Evolutionary conservation across 768 basidiomycete species (phyloP).

Genomic region (Gloeopeniophorella convolvens): DNA sequence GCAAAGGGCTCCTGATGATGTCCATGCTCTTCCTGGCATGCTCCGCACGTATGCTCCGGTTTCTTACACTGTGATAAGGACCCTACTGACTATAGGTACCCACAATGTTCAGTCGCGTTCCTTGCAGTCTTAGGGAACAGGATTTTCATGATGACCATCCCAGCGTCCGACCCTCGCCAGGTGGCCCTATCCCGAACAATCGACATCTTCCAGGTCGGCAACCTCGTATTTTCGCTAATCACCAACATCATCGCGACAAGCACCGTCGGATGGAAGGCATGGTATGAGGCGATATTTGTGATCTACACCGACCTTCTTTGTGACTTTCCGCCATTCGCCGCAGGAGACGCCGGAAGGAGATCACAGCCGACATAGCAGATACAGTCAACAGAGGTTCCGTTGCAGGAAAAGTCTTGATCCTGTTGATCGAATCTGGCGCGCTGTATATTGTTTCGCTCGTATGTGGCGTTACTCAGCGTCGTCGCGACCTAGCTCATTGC

Average conservation of each 20-base stretch:
- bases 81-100: not conserved
- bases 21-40: not conserved
- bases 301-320: not conserved
- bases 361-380: not conserved
- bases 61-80: accelerated
- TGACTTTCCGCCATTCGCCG: no score
- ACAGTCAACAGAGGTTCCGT: not conserved
- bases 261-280: not conserved
- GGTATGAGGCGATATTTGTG: no score
- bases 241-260: not conserved
- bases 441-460: not conserved
- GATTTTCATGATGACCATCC: not conserved
- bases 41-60: not conserved
- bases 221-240: not conserved
- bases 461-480: not conserved
- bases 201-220: not conserved
- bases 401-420: not conserved
- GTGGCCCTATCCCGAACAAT: not conserved
- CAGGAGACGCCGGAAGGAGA: not conserved
- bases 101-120: not conserved
- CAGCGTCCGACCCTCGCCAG: not conserved
- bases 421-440: not conserved
- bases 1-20: not conserved
- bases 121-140: not conserved
- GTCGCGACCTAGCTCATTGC: not conserved